Conservation (phyloP, 108 stramenopile genomes). For the Seminavis robusta region DNA sequence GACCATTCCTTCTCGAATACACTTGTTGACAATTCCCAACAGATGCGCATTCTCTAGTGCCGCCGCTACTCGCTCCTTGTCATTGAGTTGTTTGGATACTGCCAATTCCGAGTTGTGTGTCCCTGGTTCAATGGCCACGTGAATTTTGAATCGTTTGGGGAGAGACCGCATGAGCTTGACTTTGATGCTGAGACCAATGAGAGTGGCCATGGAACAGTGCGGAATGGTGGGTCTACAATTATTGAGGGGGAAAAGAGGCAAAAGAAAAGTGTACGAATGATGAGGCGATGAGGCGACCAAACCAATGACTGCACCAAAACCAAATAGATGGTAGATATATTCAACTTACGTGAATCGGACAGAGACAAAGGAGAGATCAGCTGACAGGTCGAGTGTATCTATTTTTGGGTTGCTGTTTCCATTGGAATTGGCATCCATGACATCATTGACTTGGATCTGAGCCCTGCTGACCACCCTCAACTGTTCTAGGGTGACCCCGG, state of each 20-base stretch:
- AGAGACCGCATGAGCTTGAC: constrained; percentile 94
- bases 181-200: constrained; percentile 94
- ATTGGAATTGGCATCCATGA: constrained; percentile 1
- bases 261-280: constrained; percentile 12
- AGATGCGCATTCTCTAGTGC: constrained; percentile 98
- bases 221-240: constrained; percentile 64
- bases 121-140: constrained; percentile 88
- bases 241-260: neutral
- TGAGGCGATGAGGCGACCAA: neutral
- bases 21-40: constrained; percentile 94
- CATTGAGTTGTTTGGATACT: constrained; percentile 96
- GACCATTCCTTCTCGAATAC: constrained; percentile 81
- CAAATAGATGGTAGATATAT: no score
- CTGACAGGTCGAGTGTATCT: neutral
- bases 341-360: constrained; percentile 75
- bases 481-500: constrained; percentile 95
- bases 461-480: constrained; percentile 88
- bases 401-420: neutral
- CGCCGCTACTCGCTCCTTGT: constrained; percentile 98
- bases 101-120: constrained; percentile 95
- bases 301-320: no score
- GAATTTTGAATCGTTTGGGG: constrained; percentile 89
- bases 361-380: constrained; percentile 42
- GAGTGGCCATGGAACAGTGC: constrained; percentile 99
- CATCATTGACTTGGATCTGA: constrained; percentile 68